phyloP scores from a whole-genome alignment of 257 asterid genomes.

The Solanum medicagineum region DNA sequence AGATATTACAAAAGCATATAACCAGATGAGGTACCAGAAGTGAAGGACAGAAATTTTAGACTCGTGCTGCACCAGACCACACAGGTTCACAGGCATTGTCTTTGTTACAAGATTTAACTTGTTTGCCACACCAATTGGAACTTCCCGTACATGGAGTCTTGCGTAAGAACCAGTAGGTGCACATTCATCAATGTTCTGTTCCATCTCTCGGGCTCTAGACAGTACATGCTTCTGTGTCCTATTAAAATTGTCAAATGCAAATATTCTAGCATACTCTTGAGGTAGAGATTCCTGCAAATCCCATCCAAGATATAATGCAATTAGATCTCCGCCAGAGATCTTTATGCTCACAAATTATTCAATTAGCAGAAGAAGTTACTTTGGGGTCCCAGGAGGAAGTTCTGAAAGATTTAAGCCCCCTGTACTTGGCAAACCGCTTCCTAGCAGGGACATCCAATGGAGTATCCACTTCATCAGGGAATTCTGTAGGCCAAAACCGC shows the following conservation, averaged over 20 bases:
- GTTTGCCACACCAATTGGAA: conserved; percentile 44
- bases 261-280: conserved; percentile 74
- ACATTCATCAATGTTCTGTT: conserved; percentile 39
- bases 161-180: conserved; percentile 57
- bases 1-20: not conserved
- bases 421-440: conserved; percentile 86
- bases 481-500: conserved; percentile 33
- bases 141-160: conserved; percentile 59
- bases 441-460: conserved; percentile 86
- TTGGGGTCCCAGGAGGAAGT: conserved; percentile 99
- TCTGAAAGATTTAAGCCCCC: conserved; percentile 93
- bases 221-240: conserved; percentile 81
- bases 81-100: conserved; percentile 49
- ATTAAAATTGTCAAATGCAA: conserved; percentile 73
- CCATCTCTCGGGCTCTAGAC: conserved; percentile 61
- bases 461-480: conserved; percentile 95
- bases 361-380: conserved; percentile 29
- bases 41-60: conserved; percentile 90
- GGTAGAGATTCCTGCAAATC: conserved; percentile 86
- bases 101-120: conserved; percentile 31
- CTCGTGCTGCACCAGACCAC: conserved; percentile 88
- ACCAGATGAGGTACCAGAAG: conserved; percentile 52
- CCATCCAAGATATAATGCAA: conserved; percentile 3
- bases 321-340: not conserved
- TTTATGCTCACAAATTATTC: not conserved